Percentiles rank a stretch among this genome's conserved stretches.
Conservation (phyloP, 306 rosid species). For the Lathyrus tuberosus region DNA sequence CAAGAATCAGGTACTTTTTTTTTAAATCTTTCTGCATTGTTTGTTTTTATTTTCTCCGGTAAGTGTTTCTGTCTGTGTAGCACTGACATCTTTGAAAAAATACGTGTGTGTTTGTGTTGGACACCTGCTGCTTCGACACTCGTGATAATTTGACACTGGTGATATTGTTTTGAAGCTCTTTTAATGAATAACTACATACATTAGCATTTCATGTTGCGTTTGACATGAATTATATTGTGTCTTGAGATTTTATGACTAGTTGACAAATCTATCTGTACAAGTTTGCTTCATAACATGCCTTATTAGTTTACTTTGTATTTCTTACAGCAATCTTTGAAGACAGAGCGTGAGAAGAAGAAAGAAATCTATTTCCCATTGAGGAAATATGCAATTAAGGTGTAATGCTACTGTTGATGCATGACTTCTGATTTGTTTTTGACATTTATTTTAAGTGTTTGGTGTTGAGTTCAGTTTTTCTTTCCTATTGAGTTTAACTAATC, state of each 20-base stretch:
- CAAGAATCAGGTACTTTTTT: constrained; percentile 59
- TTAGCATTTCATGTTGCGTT: background rate
- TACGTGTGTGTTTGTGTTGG: no score
- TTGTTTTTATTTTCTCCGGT: no score
- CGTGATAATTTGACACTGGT: no score
- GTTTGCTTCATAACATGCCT: background rate
- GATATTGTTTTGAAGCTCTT: background rate
- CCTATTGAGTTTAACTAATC: constrained; percentile 7
- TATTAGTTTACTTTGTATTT: constrained; percentile 21
- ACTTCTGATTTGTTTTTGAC: constrained; percentile 9
- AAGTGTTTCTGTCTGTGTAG: background rate
- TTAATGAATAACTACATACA: no score
- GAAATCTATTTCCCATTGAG: constrained; percentile 67
- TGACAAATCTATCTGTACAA: background rate
- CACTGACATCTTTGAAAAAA: no score
- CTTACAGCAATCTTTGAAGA: constrained; percentile 56
- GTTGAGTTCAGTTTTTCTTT: background rate
- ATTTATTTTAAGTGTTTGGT: background rate
- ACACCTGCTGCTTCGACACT: no score
- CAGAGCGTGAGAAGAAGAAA: constrained; percentile 56
- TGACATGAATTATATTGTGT: background rate
- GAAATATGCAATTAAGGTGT: constrained; percentile 68
- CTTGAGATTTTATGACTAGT: background rate
- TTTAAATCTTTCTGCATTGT: no score
- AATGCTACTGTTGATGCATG: constrained; percentile 9